Evolutionary conservation across 257 asterid genomes (phyloP), one percentile per base, ranked within the genome.

Genomic region (Solanum sitiens): DNA sequence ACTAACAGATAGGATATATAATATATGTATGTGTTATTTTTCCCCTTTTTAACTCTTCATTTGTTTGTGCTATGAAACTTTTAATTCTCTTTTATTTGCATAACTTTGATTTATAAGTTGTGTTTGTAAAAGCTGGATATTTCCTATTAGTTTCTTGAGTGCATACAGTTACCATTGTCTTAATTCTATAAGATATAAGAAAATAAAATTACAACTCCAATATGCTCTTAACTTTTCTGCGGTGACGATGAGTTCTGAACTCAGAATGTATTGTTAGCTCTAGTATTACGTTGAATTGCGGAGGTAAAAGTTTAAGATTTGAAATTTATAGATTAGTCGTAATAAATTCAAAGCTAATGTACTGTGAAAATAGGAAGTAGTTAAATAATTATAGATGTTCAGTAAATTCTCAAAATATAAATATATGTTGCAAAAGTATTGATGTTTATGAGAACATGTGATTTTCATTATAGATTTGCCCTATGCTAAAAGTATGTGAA

Each of bases 1-100:
- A 84, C 89, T 91, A 87, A 87, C 90, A 75, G 72, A 86, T 74
- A 53, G 89, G 25, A 6, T 23, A 71, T 56, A 37, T 37, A 39
- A 18, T 75, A n/a, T 70, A 56, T 77, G 30, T 61, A 8, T 61
- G 68, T 61, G n/a, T 56, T 39, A 37, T 59, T 59, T 59, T 59
- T 3, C 27, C 18, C 71, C 47, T 63, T 53, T n/a, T 47, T 12
- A 18, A 61, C 25, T n/a, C 11, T 40, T 18, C 44, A 47, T 80
- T 82, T 82, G 32, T 53, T 50, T 82, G 86, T 27, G 86, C 68
- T 82, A 18, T 82, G 86, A 20, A 42, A 50, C 3, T 35, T 50
- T 20, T 32, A 16, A 2, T 20, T 47, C 18, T 74, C 50, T 37
- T 80, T 47, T 2, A 9, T 50, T 50, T 82, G 86, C 45, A 50